Evolutionary conservation across 768 basidiomycete genomes (phyloP), one percentile per base, ranked within the genome.

Genomic region (Hypholoma sublateritium): DNA sequence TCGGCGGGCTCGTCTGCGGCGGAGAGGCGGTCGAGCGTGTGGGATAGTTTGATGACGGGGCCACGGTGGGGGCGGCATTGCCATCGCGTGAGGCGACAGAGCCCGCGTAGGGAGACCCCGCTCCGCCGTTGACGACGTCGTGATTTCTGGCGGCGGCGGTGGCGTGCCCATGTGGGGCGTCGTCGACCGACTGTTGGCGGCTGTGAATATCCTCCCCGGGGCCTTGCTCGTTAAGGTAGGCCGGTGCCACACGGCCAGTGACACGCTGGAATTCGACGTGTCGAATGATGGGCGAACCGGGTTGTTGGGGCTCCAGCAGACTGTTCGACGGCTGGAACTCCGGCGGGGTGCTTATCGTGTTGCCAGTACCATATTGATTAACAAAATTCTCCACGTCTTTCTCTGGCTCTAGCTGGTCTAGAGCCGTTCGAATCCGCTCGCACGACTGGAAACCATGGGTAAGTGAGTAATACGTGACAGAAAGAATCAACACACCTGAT

Each of bases 341-440:
- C 12, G 89, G 87, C 0, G 92, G 83, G 55, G 92, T 89, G 0
- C 89, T 86, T 50, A 98, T 93, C 37, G 80, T 69, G 63, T 83
- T 86, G 9, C 95, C 96, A 4, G 95, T 97, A 4, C 93, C 94
- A 64, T 91, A 91, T 60, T 88, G 85, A 44, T 84, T 82, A 11
- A 96, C 92, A 62, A 98, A 98, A 67, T 82, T 84, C 59, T 89
- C 85, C 68, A 94, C 81, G 62, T 98, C 97, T 25, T 80, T 84
- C 45, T 87, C 87, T 0, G 93, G 84, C 57, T 96, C 94, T 59
- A 95, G 79, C 51, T 88, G 84, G 69, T 99, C 96, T 21, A 98
- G 80, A 7, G 88, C 82, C 24, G 90, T 83, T 34, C 96, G 86
- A 53, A 95, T 79, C 36, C 85, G 80, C 75, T 99, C 97, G 69